A percentile compares a stretch with the other conserved stretches of the same genome.
Conservation (phyloP, 805 yeast species). For the Starmerella sp. region DNA sequence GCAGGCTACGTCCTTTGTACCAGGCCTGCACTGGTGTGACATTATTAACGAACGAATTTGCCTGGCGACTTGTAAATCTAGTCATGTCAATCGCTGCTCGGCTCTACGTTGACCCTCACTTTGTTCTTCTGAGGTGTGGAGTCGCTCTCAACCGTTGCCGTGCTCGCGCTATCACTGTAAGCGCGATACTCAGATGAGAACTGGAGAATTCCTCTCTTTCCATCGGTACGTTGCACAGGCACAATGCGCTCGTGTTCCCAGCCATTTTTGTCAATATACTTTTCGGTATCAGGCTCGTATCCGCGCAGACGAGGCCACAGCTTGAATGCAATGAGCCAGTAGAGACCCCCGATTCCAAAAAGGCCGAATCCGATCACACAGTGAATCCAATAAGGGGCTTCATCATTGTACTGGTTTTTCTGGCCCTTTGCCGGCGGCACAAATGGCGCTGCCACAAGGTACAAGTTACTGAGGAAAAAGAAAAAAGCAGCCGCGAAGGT, state of each 20-base stretch:
- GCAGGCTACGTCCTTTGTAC: too few relatives aligned
- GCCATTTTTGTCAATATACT: conserved; percentile 9
- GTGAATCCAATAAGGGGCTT: conserved; percentile 64
- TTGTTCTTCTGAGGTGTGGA: neutral
- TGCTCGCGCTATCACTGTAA: neutral
- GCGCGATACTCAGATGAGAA: conserved; percentile 5
- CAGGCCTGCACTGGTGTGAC: too few relatives aligned
- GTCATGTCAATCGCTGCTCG: too few relatives aligned
- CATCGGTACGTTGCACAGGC: neutral
- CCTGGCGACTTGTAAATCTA: too few relatives aligned
- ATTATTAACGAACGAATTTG: too few relatives aligned
- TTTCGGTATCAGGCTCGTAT: conserved; percentile 18
- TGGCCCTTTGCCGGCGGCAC: conserved; percentile 52
- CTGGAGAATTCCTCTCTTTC: neutral
- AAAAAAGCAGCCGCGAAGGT: conserved; percentile 38
- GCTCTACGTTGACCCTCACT: neutral
- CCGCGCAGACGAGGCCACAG: conserved; percentile 39
- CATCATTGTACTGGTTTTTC: conserved; percentile 42
- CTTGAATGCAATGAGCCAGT: conserved; percentile 56
- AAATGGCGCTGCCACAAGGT: conserved; percentile 65
- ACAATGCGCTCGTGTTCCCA: conserved; percentile 8
- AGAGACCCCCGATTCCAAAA: conserved; percentile 43
- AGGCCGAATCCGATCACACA: conserved; percentile 73
- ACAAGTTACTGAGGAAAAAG: conserved; percentile 54
- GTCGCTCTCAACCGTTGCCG: neutral